Base-by-base conservation (phyloP, 345 rosid species). In the Erucastrum elatum region DNA sequence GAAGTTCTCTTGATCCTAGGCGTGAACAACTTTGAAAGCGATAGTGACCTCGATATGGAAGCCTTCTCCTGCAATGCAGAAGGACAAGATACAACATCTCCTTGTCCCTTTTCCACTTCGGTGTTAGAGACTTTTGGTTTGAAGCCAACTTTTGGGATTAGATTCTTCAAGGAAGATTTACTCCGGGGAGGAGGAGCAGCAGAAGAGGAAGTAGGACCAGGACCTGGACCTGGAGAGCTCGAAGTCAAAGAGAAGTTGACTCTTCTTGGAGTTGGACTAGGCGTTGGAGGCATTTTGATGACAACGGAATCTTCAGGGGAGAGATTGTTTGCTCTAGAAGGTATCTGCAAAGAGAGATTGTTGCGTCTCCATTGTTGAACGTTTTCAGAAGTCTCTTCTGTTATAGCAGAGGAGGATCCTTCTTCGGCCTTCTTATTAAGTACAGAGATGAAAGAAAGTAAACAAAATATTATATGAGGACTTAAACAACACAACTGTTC, bases 1-100 rank as follows among this genome's bases (percentile, higher is more conserved):
- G 97, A 91, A 41, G 97, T 86, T 83, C 97, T 84, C 69, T 86
- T 88, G 64, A 92, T 91, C 84, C 89, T 73, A 27, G 98, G 98
- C 65, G 92, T 87, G 85, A 94, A 94, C 17, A 92, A 74, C 87
- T 91, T 92, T 5, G 97, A 70, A 63, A 94, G 87, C 25, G 98
- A 94, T 69, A 90, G 68, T 8, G 98, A 91, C 80, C 98, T 91
- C 10, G 94, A 78, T 68, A 91, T 89, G 0, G 89, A 89, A 53
- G 89, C 87, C 78, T 86, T 92, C 76, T 89, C 97, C 69, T 76
- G 86, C 39, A 70, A 77, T 8, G 56, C 69, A 35, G 75, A 62
- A 61, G 85, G 76, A 33, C 89, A 84, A 55, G 78, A 71, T 3
- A 41, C 69, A 73, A 73, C 87, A 51, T 75, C 85, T 15, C 76